A percentile compares a stretch with the other conserved stretches of the same genome.
Conservation (phyloP, 2,329 filamentous ascomycete genomes). For the Pezicula radicicola region DNA sequence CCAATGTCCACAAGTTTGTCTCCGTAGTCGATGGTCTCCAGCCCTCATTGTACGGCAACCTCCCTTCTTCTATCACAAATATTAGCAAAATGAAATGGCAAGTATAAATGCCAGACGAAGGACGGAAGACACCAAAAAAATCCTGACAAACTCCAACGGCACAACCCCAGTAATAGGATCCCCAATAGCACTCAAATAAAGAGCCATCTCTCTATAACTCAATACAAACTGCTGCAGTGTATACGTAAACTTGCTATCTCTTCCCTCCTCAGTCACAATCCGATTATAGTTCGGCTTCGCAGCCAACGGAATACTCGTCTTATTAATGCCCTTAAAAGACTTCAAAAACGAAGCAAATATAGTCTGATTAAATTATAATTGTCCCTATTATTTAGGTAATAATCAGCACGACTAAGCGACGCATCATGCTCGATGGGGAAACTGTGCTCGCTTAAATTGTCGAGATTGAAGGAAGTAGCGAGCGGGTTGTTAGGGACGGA, state of each 20-base stretch:
- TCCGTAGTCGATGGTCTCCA: constrained; percentile 23
- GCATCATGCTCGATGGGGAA: constrained; percentile 35
- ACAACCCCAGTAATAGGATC: constrained; percentile 28
- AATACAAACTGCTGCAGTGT: constrained; percentile 28
- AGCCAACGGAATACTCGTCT: constrained; percentile 24
- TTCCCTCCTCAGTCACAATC: constrained; percentile 19
- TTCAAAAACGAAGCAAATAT: constrained; percentile 28
- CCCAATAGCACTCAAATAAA: constrained; percentile 34
- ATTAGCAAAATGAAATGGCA: neutral
- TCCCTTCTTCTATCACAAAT: constrained; percentile 27
- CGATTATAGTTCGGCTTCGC: constrained; percentile 28
- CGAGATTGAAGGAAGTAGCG: constrained; percentile 19
- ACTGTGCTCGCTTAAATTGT: constrained; percentile 24
- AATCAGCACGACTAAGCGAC: constrained; percentile 29
- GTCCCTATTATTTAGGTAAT: constrained; percentile 27
- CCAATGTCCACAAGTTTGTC: constrained; percentile 16
- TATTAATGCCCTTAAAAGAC: constrained; percentile 20
- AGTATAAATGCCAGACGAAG: neutral
- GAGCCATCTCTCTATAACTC: constrained; percentile 33
- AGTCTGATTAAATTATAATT: constrained; percentile 22
- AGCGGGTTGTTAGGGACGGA: constrained; percentile 14
- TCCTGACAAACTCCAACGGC: constrained; percentile 29
- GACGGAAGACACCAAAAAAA: constrained; percentile 23
- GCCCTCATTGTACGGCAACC: constrained; percentile 31
- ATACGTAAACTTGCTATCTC: constrained; percentile 31